These are phyloP conservation scores for Phanerochaete carnosa DNA, from an alignment of 768 basidiomycete genomes.

Conservation along the genomic window DNA sequence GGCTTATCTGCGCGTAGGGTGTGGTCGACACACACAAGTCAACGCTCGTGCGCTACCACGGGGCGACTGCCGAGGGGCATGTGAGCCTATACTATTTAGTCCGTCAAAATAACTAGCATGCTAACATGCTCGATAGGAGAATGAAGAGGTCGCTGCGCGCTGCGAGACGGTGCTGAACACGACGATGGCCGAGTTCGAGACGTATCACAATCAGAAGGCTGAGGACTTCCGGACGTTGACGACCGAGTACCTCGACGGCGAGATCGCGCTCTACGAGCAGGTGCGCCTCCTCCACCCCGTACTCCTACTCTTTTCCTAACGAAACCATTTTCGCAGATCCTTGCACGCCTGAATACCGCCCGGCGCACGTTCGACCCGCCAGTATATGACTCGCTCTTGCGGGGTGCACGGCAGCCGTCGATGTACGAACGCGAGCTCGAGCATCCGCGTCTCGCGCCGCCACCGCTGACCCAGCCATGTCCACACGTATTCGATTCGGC, in stretches of 20 bases:
- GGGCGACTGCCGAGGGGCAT: constrained; percentile 39
- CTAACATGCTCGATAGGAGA: constrained; percentile 34
- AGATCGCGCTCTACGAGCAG: constrained; percentile 75
- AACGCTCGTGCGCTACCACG: constrained; percentile 62
- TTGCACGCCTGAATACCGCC: constrained; percentile 56
- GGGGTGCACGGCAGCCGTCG: constrained; percentile 57
- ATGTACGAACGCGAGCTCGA: constrained; percentile 75
- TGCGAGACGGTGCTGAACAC: constrained; percentile 88
- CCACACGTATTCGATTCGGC: constrained; percentile 78
- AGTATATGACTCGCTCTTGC: constrained; percentile 44
- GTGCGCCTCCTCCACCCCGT: constrained; percentile 26
- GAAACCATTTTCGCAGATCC: constrained; percentile 38
- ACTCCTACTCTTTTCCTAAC: neutral
- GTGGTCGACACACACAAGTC: constrained; percentile 74
- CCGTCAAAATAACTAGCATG: neutral
- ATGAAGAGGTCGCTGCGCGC: constrained; percentile 65
- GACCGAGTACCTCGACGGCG: constrained; percentile 72
- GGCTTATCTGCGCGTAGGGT: constrained; percentile 37
- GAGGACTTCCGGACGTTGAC: constrained; percentile 63
- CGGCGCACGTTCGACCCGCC: constrained; percentile 51
- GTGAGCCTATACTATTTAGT: constrained; percentile 22
- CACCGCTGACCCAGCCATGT: constrained; percentile 66
- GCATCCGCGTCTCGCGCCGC: constrained; percentile 40
- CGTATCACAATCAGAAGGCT: constrained; percentile 68
- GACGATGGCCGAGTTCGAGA: constrained; percentile 86